Percentiles rank a stretch among this genome's conserved stretches.
Conservation (phyloP, 805 yeast species). For the Zygotorulaspora danielsina region DNA sequence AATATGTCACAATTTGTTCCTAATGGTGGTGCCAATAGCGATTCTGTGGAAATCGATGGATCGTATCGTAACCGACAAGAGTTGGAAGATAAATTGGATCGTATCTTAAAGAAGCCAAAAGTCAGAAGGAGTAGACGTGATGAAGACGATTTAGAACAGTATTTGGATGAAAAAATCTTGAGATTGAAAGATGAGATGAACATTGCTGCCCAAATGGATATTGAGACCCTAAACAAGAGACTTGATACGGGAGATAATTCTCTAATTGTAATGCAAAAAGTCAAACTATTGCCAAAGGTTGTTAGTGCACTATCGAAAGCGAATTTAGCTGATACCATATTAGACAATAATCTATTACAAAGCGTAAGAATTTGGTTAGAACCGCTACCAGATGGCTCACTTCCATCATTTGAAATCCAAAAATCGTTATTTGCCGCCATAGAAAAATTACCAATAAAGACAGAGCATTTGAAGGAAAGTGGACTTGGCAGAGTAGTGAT, state of each 20-base stretch:
- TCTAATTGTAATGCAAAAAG: conserved; percentile 53
- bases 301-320: conserved; percentile 71
- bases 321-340: conserved; percentile 81
- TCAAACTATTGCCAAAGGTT: conserved; percentile 76
- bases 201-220: conserved; percentile 73
- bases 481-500: conserved; percentile 91
- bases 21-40: conserved; percentile 18
- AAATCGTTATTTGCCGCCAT: conserved; percentile 75
- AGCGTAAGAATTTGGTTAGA: conserved; percentile 96
- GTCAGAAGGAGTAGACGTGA: conserved; percentile 64
- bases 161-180: conserved; percentile 88
- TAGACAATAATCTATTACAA: conserved; percentile 89
- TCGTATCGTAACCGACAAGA: conserved; percentile 56
- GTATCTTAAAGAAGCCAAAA: conserved; percentile 62
- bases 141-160: conserved; percentile 90
- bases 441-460: conserved; percentile 80
- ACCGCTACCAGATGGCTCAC: conserved; percentile 94
- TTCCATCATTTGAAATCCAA: conserved; percentile 97
- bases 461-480: conserved; percentile 89
- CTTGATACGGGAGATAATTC: conserved; percentile 37
- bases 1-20: conserved; percentile 6
- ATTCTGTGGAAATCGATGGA: conserved; percentile 30
- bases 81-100: conserved; percentile 77
- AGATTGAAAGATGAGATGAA: conserved; percentile 85
- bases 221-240: conserved; percentile 46